Base-by-base conservation (phyloP, 2,329 filamentous ascomycete species). In the Penicillium sp. region DNA sequence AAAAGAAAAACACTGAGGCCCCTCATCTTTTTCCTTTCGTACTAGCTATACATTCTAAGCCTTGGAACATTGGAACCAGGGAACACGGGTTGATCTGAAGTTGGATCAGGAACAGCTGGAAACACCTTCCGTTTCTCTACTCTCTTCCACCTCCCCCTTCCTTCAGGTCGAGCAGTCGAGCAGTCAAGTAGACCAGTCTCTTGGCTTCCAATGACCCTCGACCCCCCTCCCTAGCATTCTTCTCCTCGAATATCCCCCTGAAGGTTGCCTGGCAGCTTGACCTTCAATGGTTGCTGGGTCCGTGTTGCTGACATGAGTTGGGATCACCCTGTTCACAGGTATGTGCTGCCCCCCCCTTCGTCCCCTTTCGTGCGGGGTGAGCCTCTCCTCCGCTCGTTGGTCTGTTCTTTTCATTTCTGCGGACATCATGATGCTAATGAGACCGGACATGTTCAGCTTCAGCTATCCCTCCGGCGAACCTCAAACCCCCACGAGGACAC, bases 311-410 rank as follows among this genome's bases (percentile, higher is more conserved):
- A 71, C 70, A 75, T 75, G 73, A 75, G 69, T 74, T 75, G 71
- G 72, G 73, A 75, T 71, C 68, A 72, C 54, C 73, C 73, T 63
- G 69, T 74, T 64, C 72, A 75, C 68, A 75, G 73, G 73, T 75
- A 70, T 70, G 72, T 46, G 38, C 47, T 43, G 18, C 53, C 42
- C 51, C 51, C 55, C 51, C 53, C 52, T 49, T 51, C 33, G 48
- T 46, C 49, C 49, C 49, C 43, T 49, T 49, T 21, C 43, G 50
- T 58, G 61, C 56, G 59, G 59, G 56, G 55, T 47, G 39, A 50
- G 36, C 36, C 29, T 53, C 29, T 47, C 24, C 28, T 46, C 46
- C 6, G 41, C 33, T 47, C 33, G 52, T 49, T 42, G 38, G 41
- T 43, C 18, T 31, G 13, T 54, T 16, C 21, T 49, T 41, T 44